These are phyloP conservation scores for Ophiostoma quercus DNA, from an alignment of 2,329 filamentous ascomycete species.

Conservation along the genomic window DNA sequence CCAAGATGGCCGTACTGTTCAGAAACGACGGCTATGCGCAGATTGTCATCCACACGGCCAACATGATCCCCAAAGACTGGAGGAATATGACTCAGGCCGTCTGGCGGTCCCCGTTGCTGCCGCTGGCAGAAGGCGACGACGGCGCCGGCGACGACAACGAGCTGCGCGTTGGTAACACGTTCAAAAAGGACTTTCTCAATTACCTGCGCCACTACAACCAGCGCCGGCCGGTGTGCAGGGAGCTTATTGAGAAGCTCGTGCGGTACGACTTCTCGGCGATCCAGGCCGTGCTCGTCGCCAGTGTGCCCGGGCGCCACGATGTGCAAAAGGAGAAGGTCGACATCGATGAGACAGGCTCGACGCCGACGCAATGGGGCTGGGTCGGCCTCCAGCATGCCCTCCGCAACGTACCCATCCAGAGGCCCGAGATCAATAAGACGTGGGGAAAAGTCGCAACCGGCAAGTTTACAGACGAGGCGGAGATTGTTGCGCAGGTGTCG, in stretches of 20 bases:
- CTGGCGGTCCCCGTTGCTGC: slow-evolving; percentile 70
- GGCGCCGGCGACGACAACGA: background rate
- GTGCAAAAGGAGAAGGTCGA: slow-evolving; percentile 31
- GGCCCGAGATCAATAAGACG: no score
- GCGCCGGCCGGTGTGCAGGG: slow-evolving; percentile 47
- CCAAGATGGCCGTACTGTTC: slow-evolving; percentile 83
- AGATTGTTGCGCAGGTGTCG: slow-evolving; percentile 63
- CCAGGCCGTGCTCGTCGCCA: slow-evolving; percentile 68
- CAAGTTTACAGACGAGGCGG: slow-evolving; percentile 33
- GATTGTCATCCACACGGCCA: slow-evolving; percentile 81
- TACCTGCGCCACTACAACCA: slow-evolving; percentile 68
- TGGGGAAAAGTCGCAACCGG: background rate
- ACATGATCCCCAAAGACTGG: slow-evolving; percentile 88
- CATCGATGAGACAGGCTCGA: slow-evolving; percentile 1
- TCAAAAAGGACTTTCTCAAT: slow-evolving; percentile 68
- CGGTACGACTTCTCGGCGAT: slow-evolving; percentile 66
- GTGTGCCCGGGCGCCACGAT: slow-evolving; percentile 64
- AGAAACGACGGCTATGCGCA: slow-evolving; percentile 71
- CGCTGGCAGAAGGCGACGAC: slow-evolving; percentile 36
- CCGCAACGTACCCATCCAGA: slow-evolving; percentile 43
- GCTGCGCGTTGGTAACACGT: slow-evolving; percentile 38
- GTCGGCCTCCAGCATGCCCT: slow-evolving; percentile 59
- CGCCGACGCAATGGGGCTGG: slow-evolving; percentile 70
- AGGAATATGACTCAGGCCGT: slow-evolving; percentile 79
- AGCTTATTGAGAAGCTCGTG: slow-evolving; percentile 53